phyloP scores from a whole-genome alignment of 179 eudicot genomes.

The Kewa caespitosa region DNA sequence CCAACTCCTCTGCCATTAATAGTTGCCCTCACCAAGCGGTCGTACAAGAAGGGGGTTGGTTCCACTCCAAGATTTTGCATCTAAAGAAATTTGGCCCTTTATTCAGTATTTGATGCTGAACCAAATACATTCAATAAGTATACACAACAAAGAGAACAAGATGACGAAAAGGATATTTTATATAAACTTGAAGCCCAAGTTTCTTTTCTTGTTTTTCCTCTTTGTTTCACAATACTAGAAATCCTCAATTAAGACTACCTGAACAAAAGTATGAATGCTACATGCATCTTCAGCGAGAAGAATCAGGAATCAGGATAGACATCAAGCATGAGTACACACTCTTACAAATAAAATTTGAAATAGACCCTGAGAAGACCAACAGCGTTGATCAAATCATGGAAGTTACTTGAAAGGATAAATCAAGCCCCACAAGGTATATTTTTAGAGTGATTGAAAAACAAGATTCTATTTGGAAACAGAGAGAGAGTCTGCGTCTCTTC shows the following conservation, averaged over 20 bases:
- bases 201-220: neutral
- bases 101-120: slow-evolving; percentile 27
- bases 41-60: slow-evolving; percentile 55
- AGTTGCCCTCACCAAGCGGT: slow-evolving; percentile 68
- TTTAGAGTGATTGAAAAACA: neutral
- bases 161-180: neutral
- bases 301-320: too few relatives aligned
- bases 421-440: neutral
- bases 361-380: too few relatives aligned
- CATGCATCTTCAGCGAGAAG: too few relatives aligned
- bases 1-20: slow-evolving; percentile 38
- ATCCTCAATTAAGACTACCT: neutral
- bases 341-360: too few relatives aligned
- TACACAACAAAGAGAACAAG: slow-evolving; percentile 9
- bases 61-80: slow-evolving; percentile 85
- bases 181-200: neutral
- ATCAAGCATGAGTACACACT: too few relatives aligned
- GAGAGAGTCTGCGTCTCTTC: too few relatives aligned
- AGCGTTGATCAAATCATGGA: neutral
- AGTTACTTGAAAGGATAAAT: neutral
- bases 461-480: neutral
- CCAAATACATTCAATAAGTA: neutral
- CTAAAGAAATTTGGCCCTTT: slow-evolving; percentile 39
- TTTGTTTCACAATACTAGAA: neutral
- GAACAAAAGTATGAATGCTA: too few relatives aligned